Base-by-base conservation (phyloP, 805 yeast species). In the Candida anglica region DNA sequence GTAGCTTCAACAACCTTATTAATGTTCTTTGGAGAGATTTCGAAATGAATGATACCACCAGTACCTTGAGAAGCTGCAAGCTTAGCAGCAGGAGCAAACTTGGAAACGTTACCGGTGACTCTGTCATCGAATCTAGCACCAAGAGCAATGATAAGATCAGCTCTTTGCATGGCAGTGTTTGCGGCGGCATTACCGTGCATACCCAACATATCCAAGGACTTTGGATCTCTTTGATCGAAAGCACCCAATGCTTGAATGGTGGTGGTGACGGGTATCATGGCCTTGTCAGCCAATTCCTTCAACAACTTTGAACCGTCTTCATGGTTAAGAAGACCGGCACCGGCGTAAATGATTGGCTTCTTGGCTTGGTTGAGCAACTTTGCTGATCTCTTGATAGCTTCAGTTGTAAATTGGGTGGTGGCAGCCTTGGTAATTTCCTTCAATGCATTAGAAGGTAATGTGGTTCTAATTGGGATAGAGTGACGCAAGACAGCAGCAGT, bases 91-190 rank as follows among this genome's bases (percentile, higher is more conserved):
- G 98, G 98, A 28, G 98, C 98, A 60, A 93, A 93, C 58, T 83
- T 84, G 41, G 84, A 45, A 36, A 93, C 71, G 52, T 77, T 77
- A 53, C 93, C 82, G 27, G 98, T 93, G 50, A 93, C 98, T 72
- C 98, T 89, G 69, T 93, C 98, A 65, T 93, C 98, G 53, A 93
- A 93, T 60, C 98, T 79, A 23, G 98, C 96, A 57, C 98, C 98
- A 28, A 93, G 71, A 13, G 98, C 98, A 42, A 93, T 66, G 55
- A 93, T 86, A 50, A 89, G 69, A 63, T 93, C 98, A 26, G 98
- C 96, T 39, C 79, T 72, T 69, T 93, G 98, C 48, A 93, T 82
- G 34, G 98, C 94, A 53, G 84, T 59, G 72, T 93, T 93, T 48
- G 98, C 98, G 50, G 88, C 87, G 32, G 88, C 96, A 41, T 81